Base-by-base conservation (phyloP, 2,329 filamentous ascomycete species). In the Colletotrichum neosansevieriae region DNA sequence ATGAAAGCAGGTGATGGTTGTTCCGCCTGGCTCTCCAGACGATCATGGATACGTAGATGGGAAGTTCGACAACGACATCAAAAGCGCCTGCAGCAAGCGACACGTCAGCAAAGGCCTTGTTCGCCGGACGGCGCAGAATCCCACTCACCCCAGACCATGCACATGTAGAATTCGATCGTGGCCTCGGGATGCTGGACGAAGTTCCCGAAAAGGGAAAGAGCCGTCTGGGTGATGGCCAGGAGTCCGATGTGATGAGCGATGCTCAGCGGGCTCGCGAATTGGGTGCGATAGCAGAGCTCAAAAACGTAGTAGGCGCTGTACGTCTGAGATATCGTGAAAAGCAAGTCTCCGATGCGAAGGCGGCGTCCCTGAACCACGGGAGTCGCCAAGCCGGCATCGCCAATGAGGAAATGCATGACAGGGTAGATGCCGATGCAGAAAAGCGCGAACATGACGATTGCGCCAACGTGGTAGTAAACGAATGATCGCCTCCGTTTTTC, bases 271-370 rank as follows among this genome's bases (percentile, higher is more conserved):
- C 70, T 71, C 15, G 70, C 69, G 29, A 70, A 72, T 10, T 58
- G 51, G 12, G 67, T 63, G 50, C 71, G 70, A 21, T 58, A 72
- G 21, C 58, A 67, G 4, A 72, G 58, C 45, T 72, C 71, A 49
- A 72, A 72, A 11, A 71, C 60, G 42, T 72, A 72, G 54, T 72
- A 72, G 6, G 59, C 70, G 58, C 61, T 63, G 61, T 72, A 71
- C 1, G 69, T 47, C 44, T 72, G 70, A 1, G 60, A 51, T 0
- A 71, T 17, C 1, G 69, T 61, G 24, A 68, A 71, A 34, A 72
- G 62, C 17, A 71, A 51, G 6, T 71, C 70, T 10, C 71, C 71
- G 9, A 68, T 44, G 11, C 65, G 62, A 3, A 68, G 57, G 3
- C 65, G 65, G 6, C 32, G 58, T 6, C 65, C 65, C 47, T 13